Conservation (phyloP, 129 eudicot genomes). For the Helianthus annuus region DNA sequence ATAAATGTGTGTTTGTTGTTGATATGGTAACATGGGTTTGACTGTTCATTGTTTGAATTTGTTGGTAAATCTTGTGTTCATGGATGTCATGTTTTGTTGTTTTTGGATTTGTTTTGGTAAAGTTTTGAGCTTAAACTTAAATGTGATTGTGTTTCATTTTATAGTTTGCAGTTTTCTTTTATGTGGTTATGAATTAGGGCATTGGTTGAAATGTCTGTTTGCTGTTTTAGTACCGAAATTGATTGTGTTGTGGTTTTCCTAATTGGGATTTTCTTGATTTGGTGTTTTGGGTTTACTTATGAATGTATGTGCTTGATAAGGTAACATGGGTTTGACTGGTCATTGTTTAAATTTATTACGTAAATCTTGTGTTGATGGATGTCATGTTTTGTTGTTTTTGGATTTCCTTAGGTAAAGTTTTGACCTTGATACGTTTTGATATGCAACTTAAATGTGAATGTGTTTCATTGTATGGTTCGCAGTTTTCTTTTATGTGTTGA, state of each 20-base stretch:
- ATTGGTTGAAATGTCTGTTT: not conserved
- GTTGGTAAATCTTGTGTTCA: not conserved
- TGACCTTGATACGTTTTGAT: not conserved
- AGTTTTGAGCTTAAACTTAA: not conserved
- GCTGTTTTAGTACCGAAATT: not conserved
- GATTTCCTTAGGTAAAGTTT: not conserved
- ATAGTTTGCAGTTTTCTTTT: not conserved
- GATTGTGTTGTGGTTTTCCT: not conserved
- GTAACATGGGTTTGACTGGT: constrained; percentile 8
- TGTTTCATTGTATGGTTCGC: not conserved
- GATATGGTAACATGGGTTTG: constrained; percentile 12
- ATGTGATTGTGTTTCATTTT: not conserved
- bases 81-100: not conserved
- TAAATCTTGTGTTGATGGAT: constrained; percentile 8
- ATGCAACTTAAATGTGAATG: not conserved
- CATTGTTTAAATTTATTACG: not conserved
- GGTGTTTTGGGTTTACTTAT: constrained; percentile 34
- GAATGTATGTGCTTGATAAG: constrained; percentile 20
- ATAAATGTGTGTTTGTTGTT: constrained; percentile 26
- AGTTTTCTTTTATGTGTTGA: not conserved
- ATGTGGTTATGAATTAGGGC: not conserved
- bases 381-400: not conserved
- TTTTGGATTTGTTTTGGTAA: not conserved
- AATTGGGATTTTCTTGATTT: constrained; percentile 15
- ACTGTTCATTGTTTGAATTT: not conserved